Evolutionary conservation across 371 early-diverging fungal species (phyloP).

Genomic region (Apophysomyces elegans): DNA sequence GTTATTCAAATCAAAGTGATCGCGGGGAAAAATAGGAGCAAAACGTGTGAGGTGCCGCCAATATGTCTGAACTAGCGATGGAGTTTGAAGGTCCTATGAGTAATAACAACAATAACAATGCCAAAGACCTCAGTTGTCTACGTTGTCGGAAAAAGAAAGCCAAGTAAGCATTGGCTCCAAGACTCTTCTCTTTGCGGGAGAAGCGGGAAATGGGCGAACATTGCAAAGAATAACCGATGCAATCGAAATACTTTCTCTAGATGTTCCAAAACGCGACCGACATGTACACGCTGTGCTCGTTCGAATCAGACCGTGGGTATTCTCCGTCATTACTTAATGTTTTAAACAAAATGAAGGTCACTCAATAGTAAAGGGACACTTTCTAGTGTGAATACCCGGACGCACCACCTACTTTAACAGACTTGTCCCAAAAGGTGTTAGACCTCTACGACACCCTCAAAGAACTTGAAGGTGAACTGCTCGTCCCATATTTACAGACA

Average conservation of each 20-base stretch:
- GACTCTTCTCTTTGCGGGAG: background rate
- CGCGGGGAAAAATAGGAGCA: slow-evolving; percentile 23
- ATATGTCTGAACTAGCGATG: background rate
- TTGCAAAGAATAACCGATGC: background rate
- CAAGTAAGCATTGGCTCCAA: slow-evolving; percentile 33
- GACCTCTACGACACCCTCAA: slow-evolving; percentile 44
- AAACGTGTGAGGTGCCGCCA: background rate
- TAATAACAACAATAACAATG: background rate
- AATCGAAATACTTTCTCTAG: slow-evolving; percentile 18
- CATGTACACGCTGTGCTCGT: slow-evolving; percentile 52
- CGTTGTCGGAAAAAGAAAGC: slow-evolving; percentile 60
- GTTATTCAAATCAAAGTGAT: slow-evolving; percentile 6
- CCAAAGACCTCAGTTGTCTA: slow-evolving; percentile 51
- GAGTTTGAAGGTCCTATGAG: slow-evolving; percentile 14
- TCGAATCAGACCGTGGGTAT: slow-evolving; percentile 51
- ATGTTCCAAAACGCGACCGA: slow-evolving; percentile 56
- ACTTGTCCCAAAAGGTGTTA: slow-evolving; percentile 52
- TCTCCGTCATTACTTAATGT: background rate
- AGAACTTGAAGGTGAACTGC: slow-evolving; percentile 47
- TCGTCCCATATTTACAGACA: slow-evolving; percentile 38
- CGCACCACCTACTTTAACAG: slow-evolving; percentile 52
- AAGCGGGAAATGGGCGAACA: slow-evolving; percentile 3
- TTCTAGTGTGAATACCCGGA: slow-evolving; percentile 56
- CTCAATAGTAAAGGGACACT: background rate
- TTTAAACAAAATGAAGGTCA: background rate